phyloP scores from a whole-genome alignment of 1,284 basidiomycete species.

The Malassezia pachydermatis region DNA sequence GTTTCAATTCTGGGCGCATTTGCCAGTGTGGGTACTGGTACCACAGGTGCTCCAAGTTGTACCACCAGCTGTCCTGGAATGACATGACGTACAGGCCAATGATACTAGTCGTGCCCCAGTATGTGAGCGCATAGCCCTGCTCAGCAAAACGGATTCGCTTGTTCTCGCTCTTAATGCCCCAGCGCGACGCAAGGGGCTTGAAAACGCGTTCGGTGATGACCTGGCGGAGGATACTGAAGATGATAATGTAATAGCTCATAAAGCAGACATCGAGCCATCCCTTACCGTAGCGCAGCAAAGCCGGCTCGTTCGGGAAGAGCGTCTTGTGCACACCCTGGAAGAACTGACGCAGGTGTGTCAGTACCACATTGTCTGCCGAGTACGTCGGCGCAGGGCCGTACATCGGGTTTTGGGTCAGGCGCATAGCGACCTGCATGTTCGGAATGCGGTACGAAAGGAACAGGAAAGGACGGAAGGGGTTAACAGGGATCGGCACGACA shows the following conservation, averaged over 20 bases:
- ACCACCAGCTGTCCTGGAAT: slow-evolving; percentile 80
- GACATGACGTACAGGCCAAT: slow-evolving; percentile 62
- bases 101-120: slow-evolving; percentile 38
- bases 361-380: slow-evolving; percentile 9
- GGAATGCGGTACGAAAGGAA: slow-evolving; percentile 61
- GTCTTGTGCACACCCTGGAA: slow-evolving; percentile 18
- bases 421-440: slow-evolving; percentile 53
- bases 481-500: slow-evolving; percentile 54
- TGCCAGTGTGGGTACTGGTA: slow-evolving; percentile 52
- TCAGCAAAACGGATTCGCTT: slow-evolving; percentile 42
- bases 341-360: slow-evolving; percentile 17
- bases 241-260: slow-evolving; percentile 73
- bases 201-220: slow-evolving; percentile 62
- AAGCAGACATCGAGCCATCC: slow-evolving; percentile 62
- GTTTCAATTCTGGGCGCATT: slow-evolving; percentile 74
- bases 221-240: slow-evolving; percentile 86
- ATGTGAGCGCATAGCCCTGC: slow-evolving; percentile 43
- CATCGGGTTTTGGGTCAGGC: slow-evolving; percentile 25
- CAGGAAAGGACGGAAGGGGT: slow-evolving; percentile 68
- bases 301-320: slow-evolving; percentile 20
- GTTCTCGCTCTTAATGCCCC: slow-evolving; percentile 39
- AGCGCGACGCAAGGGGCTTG: slow-evolving; percentile 57
- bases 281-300: slow-evolving; percentile 32
- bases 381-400: slow-evolving; percentile 11
- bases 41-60: slow-evolving; percentile 50